Percentiles rank a stretch among this genome's conserved stretches.
phyloP scores from a whole-genome alignment of 352 stramenopile genomes.

The Achlya hypogyna region DNA sequence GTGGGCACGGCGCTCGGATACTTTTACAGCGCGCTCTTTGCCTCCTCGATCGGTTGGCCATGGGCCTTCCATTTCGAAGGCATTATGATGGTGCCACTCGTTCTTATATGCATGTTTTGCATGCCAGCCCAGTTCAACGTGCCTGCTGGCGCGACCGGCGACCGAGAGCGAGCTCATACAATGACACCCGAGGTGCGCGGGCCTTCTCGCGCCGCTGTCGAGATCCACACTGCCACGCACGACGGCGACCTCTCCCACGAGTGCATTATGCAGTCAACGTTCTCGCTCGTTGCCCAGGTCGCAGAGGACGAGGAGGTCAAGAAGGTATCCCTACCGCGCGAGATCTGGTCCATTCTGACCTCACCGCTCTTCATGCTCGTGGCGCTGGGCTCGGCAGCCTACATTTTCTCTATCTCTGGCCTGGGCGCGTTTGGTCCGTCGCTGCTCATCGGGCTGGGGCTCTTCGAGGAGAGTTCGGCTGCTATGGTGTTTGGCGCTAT shows the following conservation, averaged over 20 bases:
- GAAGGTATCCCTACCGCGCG: background rate
- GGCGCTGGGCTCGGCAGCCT: conserved; percentile 73
- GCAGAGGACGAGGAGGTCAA: background rate
- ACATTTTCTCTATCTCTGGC: conserved; percentile 79
- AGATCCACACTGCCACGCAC: background rate
- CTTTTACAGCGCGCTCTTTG: conserved; percentile 77
- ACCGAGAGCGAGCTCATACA: background rate
- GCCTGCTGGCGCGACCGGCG: background rate
- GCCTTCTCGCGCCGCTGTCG: background rate
- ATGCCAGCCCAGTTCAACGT: conserved; percentile 52
- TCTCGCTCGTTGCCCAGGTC: background rate
- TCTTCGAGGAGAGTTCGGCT: conserved; percentile 80
- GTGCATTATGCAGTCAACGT: background rate
- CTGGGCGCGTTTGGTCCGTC: conserved; percentile 80
- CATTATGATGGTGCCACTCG: conserved; percentile 68
- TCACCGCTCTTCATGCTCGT: conserved; percentile 70
- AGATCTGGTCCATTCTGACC: conserved; percentile 38
- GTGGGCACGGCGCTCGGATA: conserved; percentile 86
- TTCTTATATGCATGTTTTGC: conserved; percentile 50
- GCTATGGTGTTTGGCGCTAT: conserved; percentile 81
- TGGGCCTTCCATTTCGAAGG: conserved; percentile 83
- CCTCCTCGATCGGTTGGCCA: conserved; percentile 59
- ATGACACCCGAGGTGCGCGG: background rate
- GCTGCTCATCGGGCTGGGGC: conserved; percentile 84
- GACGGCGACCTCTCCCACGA: background rate